Evolutionary conservation across 1,284 basidiomycete genomes (phyloP).

Genomic region (Malassezia arunalokei): DNA sequence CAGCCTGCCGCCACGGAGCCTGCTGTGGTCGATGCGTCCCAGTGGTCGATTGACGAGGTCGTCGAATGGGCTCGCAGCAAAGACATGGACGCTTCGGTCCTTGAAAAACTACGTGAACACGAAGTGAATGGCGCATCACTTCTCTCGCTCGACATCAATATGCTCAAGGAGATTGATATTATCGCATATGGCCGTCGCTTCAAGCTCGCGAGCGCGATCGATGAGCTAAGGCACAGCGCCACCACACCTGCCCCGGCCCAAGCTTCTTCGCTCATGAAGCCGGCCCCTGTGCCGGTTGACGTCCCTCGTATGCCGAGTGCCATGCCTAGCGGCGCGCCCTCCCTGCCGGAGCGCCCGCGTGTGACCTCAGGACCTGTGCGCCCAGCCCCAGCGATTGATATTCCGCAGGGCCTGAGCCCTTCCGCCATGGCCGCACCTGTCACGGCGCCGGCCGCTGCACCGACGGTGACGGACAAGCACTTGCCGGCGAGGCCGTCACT

Average conservation of each 20-base stretch:
- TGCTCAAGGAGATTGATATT: conserved; percentile 94
- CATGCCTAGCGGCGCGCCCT: not conserved
- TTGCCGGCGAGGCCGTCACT: no score
- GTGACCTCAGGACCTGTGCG: not conserved
- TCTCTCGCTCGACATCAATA: conserved; percentile 77
- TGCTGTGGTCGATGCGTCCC: conserved; percentile 50
- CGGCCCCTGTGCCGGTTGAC: no score
- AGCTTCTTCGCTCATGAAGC: conserved; percentile 8
- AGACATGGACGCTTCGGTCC: conserved; percentile 68
- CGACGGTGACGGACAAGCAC: no score
- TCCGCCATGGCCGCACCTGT: no score
- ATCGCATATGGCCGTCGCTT: conserved; percentile 84
- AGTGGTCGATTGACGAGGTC: conserved; percentile 82
- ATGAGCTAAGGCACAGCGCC: conserved; percentile 56
- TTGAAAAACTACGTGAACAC: conserved; percentile 70
- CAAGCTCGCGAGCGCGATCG: conserved; percentile 85
- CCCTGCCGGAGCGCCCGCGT: not conserved
- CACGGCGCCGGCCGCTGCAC: no score
- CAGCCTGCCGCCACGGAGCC: not conserved
- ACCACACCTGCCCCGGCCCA: conserved; percentile 6
- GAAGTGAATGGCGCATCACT: conserved; percentile 95
- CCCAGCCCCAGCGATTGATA: no score
- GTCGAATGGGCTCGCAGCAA: conserved; percentile 73
- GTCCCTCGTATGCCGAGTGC: no score
- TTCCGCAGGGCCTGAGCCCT: no score